Evolutionary conservation across 2,329 filamentous ascomycete species (phyloP).

Genomic region (Claviceps spartinae): DNA sequence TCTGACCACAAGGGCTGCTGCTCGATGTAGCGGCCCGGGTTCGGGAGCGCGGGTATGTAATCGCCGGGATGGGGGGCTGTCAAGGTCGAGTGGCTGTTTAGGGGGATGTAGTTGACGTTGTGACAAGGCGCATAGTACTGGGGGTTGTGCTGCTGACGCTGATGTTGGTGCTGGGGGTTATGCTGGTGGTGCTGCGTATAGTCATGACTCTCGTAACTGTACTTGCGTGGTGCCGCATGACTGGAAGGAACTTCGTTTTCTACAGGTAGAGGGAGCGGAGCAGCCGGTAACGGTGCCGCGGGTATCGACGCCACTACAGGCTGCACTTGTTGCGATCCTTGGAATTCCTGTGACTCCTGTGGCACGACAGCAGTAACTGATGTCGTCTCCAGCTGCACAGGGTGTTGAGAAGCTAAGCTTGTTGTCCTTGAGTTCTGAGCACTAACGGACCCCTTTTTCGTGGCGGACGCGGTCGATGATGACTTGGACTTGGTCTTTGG

Average conservation of each 20-base stretch:
- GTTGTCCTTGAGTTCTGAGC: neutral
- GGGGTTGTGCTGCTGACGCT: neutral
- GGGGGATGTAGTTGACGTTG: neutral
- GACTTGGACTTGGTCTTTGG: constrained; percentile 1
- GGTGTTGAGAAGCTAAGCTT: neutral
- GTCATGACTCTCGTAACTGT: neutral
- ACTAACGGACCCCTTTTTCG: neutral
- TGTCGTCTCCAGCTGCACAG: neutral
- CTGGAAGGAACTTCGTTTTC: neutral
- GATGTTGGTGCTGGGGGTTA: neutral
- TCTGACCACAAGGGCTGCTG: constrained; percentile 1
- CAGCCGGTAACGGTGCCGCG: neutral
- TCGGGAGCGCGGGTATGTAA: neutral
- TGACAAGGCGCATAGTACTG: neutral
- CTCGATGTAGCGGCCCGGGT: neutral
- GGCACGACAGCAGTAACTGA: neutral
- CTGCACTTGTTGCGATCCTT: neutral
- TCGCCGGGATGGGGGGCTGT: neutral
- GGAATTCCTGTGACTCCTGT: neutral
- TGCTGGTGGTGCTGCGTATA: neutral
- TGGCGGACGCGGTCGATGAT: neutral
- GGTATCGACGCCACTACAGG: neutral
- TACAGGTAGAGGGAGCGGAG: neutral
- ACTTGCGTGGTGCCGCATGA: neutral
- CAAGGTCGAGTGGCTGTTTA: neutral